Conservation (phyloP, 1,284 basidiomycete genomes). For the Chiua sp. region DNA sequence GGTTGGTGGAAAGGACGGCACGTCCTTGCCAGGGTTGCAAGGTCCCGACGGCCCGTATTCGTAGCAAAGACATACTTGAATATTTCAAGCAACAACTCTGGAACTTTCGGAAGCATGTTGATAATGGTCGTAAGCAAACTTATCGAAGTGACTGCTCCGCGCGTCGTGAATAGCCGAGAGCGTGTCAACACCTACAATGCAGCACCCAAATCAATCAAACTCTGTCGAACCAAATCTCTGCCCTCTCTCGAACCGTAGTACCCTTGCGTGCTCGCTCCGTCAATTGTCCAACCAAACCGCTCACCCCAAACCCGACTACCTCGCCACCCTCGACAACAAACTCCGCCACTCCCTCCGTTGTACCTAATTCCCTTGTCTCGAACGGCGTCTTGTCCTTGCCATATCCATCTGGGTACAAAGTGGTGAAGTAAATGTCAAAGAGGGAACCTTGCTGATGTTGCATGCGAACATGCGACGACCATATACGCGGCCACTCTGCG, state of each 20-base stretch:
- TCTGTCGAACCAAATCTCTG: conserved; percentile 35
- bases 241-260: conserved; percentile 20
- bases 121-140: no score
- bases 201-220: conserved; percentile 9
- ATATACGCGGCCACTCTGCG: conserved; percentile 34
- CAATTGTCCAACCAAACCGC: conserved; percentile 16
- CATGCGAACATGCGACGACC: conserved; percentile 36
- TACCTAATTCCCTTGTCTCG: conserved; percentile 17
- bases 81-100: neutral
- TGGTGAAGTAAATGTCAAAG: conserved; percentile 21
- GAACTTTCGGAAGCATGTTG: no score
- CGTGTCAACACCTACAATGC: no score
- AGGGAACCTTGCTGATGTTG: conserved; percentile 10
- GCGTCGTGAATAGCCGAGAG: no score
- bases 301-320: conserved; percentile 34
- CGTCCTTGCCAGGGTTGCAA: no score
- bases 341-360: conserved; percentile 8
- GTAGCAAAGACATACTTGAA: no score
- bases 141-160: no score
- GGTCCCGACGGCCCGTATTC: no score
- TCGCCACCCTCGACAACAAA: conserved; percentile 27
- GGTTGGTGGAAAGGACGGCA: no score
- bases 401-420: conserved; percentile 34
- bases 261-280: conserved; percentile 21
- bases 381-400: conserved; percentile 37